phyloP scores from a whole-genome alignment of 2,329 filamentous ascomycete species.

The Cyphellophora attinorum region DNA sequence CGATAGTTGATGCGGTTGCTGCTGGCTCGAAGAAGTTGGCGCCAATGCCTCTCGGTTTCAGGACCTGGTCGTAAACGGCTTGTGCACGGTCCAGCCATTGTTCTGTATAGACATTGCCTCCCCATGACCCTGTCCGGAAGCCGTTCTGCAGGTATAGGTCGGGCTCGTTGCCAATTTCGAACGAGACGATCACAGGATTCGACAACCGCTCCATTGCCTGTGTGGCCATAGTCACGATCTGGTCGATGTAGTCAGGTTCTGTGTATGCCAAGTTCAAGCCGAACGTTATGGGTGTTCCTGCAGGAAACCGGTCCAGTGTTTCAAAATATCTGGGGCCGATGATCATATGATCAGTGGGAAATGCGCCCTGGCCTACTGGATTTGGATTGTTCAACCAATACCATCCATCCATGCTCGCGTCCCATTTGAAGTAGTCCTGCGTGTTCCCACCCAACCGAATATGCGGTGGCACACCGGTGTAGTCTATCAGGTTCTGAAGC shows the following conservation, averaged over 20 bases:
- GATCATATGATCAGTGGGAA: slow-evolving; percentile 34
- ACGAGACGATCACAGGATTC: slow-evolving; percentile 20
- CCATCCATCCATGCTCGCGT: slow-evolving; percentile 26
- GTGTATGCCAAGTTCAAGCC: slow-evolving; percentile 42
- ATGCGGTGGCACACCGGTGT: slow-evolving; percentile 39
- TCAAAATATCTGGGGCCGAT: slow-evolving; percentile 40
- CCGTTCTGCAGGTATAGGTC: slow-evolving; percentile 29
- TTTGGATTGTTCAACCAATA: slow-evolving; percentile 29
- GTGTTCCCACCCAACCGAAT: slow-evolving; percentile 44
- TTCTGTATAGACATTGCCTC: slow-evolving; percentile 32
- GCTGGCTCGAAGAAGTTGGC: slow-evolving; percentile 40
- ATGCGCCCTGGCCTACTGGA: slow-evolving; percentile 27
- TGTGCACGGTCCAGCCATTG: slow-evolving; percentile 37
- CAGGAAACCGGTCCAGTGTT: slow-evolving; percentile 39
- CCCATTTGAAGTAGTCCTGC: slow-evolving; percentile 40
- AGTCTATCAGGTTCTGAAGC: slow-evolving; percentile 39
- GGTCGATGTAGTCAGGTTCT: slow-evolving; percentile 32
- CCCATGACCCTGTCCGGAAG: slow-evolving; percentile 36
- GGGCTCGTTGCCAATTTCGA: slow-evolving; percentile 23
- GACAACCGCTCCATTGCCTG: slow-evolving; percentile 14
- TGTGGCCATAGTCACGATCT: slow-evolving; percentile 31
- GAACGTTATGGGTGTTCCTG: slow-evolving; percentile 40
- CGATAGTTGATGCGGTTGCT: slow-evolving; percentile 41
- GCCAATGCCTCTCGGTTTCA: slow-evolving; percentile 30
- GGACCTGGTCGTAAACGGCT: slow-evolving; percentile 34